A percentile compares a stretch with the other conserved stretches of the same genome.
phyloP scores from a whole-genome alignment of 1,284 basidiomycete genomes.

The Leucocoprinus gongylophorus region DNA sequence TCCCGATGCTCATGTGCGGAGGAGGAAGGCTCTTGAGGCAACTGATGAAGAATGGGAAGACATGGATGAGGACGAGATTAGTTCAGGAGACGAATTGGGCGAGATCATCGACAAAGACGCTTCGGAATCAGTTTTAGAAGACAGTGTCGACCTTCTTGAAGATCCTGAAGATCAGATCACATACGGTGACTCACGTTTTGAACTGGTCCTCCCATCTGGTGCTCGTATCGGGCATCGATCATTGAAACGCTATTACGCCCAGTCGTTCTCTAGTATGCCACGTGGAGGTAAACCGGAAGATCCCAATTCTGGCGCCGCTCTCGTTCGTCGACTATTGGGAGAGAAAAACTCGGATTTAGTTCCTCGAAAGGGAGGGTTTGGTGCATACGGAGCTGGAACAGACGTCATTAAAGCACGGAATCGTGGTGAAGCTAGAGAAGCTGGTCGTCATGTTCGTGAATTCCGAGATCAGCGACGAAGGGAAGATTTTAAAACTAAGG shows the following conservation, averaged over 20 bases:
- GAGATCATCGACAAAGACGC: slow-evolving; percentile 38
- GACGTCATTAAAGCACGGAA: slow-evolving; percentile 90
- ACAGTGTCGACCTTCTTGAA: slow-evolving; percentile 45
- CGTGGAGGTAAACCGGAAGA: slow-evolving; percentile 43
- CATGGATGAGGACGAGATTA: slow-evolving; percentile 36
- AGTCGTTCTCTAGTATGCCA: slow-evolving; percentile 53
- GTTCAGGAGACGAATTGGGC: slow-evolving; percentile 42
- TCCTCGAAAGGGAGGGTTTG: slow-evolving; percentile 79
- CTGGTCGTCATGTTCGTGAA: slow-evolving; percentile 80
- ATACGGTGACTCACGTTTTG: slow-evolving; percentile 73
- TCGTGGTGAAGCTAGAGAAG: slow-evolving; percentile 89
- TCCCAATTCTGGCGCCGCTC: slow-evolving; percentile 62
- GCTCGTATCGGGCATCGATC: slow-evolving; percentile 88
- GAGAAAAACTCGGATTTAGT: slow-evolving; percentile 81
- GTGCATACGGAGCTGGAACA: slow-evolving; percentile 74
- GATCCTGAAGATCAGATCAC: slow-evolving; percentile 50
- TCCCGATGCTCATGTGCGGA: slow-evolving; percentile 43
- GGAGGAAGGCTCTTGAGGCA: slow-evolving; percentile 27
- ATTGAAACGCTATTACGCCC: slow-evolving; percentile 83
- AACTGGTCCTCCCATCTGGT: slow-evolving; percentile 94
- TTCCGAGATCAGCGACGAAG: slow-evolving; percentile 76
- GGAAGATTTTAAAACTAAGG: slow-evolving; percentile 82
- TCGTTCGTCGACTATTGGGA: slow-evolving; percentile 66
- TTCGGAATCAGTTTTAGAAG: slow-evolving; percentile 27
- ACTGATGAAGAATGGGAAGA: slow-evolving; percentile 60